Base-by-base conservation (phyloP, 2,329 filamentous ascomycete genomes). In the Davidsoniella virescens region DNA sequence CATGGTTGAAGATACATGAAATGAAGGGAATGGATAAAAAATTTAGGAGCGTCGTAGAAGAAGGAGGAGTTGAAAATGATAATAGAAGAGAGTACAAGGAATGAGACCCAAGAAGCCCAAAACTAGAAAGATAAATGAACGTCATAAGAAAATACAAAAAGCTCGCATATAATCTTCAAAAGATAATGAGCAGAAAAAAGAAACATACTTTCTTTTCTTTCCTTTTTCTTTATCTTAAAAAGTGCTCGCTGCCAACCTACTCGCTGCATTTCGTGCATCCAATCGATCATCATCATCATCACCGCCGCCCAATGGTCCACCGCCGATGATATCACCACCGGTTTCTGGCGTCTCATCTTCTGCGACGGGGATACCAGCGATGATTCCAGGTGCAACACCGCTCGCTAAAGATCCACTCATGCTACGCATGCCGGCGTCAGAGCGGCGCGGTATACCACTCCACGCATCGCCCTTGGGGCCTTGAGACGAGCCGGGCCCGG, bases 401-500 rank as follows among this genome's bases (percentile, higher is more conserved):
- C 84, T 82, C 12, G 72, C 69, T 55, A 80, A 75, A 55, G 84
- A 75, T 61, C 78, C 84, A 44, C 82, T 80, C 51, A 83, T 87
- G 56, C 88, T 73, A 61, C 87, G 75, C 60, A 76, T 82, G 51
- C 87, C 66, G n/a, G 80, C 81, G 58, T 94, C 86, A 26, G 81
- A 79, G 50, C 85, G 76, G 54, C 92, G 76, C 36, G 88, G 86
- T 25, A 95, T 87, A 52, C 92, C 92, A 59, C 87, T 94, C 92
- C 92, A 98, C 14, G 92, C 83, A 64, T 98, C 92, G n/a, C 92
- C 92, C 68, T 94, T 94, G 46, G 92, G 90, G 0, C 92, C 92
- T 66, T 98, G 92, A 59, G 84, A 92, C 44, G 85, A 84, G 14
- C 85, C 84, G 56, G 95, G 67, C 64, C 79, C 90, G 23, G 81